These are phyloP conservation scores for Fistulinella cinereoalba DNA, from an alignment of 1,284 basidiomycete species.

Conservation along the genomic window DNA sequence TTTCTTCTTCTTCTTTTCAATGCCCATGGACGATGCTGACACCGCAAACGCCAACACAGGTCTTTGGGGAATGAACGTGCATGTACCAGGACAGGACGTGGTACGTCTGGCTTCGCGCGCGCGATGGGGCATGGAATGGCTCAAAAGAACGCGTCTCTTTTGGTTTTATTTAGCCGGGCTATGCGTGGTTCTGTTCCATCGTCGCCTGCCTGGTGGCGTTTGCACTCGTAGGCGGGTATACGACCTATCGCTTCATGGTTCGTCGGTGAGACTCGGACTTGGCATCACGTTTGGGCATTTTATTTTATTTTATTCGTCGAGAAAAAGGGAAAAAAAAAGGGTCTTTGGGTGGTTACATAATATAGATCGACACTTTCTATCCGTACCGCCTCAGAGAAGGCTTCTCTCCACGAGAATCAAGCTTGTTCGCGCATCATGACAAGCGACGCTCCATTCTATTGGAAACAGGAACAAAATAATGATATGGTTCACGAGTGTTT, in stretches of 20 bases:
- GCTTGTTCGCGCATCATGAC: too few relatives aligned
- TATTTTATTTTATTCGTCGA: too few relatives aligned
- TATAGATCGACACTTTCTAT: background rate
- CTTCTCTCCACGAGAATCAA: too few relatives aligned
- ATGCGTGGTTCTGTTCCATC: slow-evolving; percentile 84
- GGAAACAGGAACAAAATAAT: too few relatives aligned
- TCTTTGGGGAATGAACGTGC: slow-evolving; percentile 90
- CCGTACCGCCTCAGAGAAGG: too few relatives aligned
- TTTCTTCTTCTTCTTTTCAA: background rate
- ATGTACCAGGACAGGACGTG: slow-evolving; percentile 81
- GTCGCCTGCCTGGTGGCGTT: slow-evolving; percentile 75
- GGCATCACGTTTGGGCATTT: too few relatives aligned
- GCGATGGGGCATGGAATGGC: too few relatives aligned
- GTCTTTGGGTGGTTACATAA: background rate
- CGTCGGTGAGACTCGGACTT: slow-evolving; percentile 25
- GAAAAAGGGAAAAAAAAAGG: too few relatives aligned
- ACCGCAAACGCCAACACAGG: too few relatives aligned
- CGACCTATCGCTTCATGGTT: slow-evolving; percentile 78
- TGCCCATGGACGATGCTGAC: background rate
- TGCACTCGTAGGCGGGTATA: slow-evolving; percentile 78
- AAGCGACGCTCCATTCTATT: too few relatives aligned
- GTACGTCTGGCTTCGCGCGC: slow-evolving; percentile 34
- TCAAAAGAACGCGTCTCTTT: background rate
- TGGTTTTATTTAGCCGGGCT: slow-evolving; percentile 38
- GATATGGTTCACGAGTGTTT: too few relatives aligned